Evolutionary conservation across 345 rosid species (phyloP), one percentile per base, ranked within the genome.

Genomic region (Bruguiera sexangula): DNA sequence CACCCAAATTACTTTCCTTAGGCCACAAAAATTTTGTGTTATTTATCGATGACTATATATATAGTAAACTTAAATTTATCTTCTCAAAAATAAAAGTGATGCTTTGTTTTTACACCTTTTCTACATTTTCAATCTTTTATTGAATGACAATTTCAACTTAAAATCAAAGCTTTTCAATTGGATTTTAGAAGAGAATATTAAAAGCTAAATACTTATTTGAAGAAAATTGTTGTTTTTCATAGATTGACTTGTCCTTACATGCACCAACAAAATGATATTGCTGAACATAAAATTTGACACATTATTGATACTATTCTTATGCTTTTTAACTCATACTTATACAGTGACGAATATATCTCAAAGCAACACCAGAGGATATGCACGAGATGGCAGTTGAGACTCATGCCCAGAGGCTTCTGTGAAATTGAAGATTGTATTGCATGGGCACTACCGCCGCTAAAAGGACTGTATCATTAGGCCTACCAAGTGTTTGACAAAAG

Each of bases 361-460:
- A 34, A 0, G 8, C 37, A 34, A 34, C 1, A 7, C 1, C 1
- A 6, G 1, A 34, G 8, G 1, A 34, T 34, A 34, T 34, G 7
- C 37, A 31, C 32, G 0, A 31, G 5, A 31, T 31, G 5, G 32
- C 0, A 34, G 8, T 34, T 34, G 2, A 34, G 37, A 6, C 8
- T 34, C 8, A 34, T 34, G 8, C 32, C 0, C 0, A 31, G 5
- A 31, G 32, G 5, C 32, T 34, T 7, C 6, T 34, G 2, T 34
- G 37, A 34, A 34, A 34, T 34, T 34, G 9, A 34, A 34, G 8
- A 34, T 6, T 34, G 37, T 34, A 34, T 34, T 6, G 0, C 7
- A 8, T 34, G 6, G 6, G 37, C 8, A 0, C 2, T 0, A 1
- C 2, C 0, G 7, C 0, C 0, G 2, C 37, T 7, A 34, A 34